These are phyloP conservation scores for Kandelia obovata DNA, from an alignment of 345 rosid genomes.

Conservation along the genomic window DNA sequence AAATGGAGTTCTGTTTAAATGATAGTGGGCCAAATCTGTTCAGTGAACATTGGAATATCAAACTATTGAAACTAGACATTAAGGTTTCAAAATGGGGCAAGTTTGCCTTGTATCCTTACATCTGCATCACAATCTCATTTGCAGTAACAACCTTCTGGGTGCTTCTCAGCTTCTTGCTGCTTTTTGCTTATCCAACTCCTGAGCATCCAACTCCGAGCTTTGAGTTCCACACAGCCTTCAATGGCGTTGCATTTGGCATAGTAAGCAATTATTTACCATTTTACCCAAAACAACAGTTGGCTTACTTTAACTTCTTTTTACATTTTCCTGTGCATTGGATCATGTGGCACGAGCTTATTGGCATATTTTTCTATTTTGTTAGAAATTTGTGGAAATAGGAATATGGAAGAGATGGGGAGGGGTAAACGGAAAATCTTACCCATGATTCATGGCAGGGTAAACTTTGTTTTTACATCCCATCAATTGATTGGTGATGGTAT, in stretches of 20 bases:
- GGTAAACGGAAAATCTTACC: no score
- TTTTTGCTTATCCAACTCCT: conserved; percentile 96
- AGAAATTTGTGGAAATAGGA: no score
- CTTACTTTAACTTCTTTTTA: not conserved
- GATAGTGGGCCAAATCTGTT: conserved; percentile 3
- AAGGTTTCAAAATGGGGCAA: conserved; percentile 1
- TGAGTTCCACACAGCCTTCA: conserved; percentile 88
- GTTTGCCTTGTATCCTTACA: conserved; percentile 9
- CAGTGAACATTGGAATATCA: conserved; percentile 1
- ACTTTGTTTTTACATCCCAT: no score
- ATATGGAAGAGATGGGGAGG: no score
- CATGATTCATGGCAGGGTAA: no score
- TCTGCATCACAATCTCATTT: conserved; percentile 15
- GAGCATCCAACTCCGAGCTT: conserved; percentile 93
- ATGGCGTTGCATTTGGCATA: conserved; percentile 88
- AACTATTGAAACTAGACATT: not conserved
- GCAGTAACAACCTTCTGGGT: conserved; percentile 92
- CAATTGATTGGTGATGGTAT: no score
- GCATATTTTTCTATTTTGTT: no score
- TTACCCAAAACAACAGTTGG: not conserved
- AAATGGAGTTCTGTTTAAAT: not conserved
- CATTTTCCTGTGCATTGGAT: no score
- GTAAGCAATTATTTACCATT: conserved; percentile 44
- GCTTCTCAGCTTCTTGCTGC: conserved; percentile 73
- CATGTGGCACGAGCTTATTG: no score